Evolutionary conservation across 352 stramenopile genomes (phyloP), one percentile per base, ranked within the genome.

Genomic region (Blastocystis sp.): DNA sequence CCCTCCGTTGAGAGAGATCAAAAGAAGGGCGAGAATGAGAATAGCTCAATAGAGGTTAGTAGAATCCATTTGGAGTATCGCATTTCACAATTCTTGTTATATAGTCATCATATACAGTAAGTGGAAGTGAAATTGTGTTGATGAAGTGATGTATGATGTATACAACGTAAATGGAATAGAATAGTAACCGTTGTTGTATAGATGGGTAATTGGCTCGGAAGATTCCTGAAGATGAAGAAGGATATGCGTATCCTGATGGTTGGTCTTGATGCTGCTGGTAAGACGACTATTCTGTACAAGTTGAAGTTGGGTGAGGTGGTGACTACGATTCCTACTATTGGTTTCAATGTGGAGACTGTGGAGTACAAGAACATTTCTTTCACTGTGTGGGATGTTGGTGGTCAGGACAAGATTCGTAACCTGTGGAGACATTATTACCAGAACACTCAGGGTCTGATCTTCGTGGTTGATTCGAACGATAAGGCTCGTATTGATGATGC

Each of bases 301-400:
- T 92, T 96, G 87, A 96, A 96, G 92, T 90, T 96, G 14, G 93
- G 93, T 81, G 93, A 98, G 92, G 95, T 98, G 82, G 95, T 99
- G 74, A 98, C 96, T 68, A 98, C 96, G 65, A 89, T 76, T 80
- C 42, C 65, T 45, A 79, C 63, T 76, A 95, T 91, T 82, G 91
- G 93, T 43, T 99, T 99, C 93, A 99, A 99, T 91, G 96, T 99
- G 63, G 97, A 99, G 92, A 98, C 95, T 87, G 96, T 99, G 74
- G 95, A 99, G 92, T 99, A 98, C 94, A 98, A 98, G 93, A 98
- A 98, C 93, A 98, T 98, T 93, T 97, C 93, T 90, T 98, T 99
- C 93, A 98, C 95, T 89, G 95, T 98, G 80, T 98, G 96, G 96
- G 97, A 99, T 92, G 95, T 99, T 68, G 96, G 97, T 92, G 97